Base-by-base conservation (phyloP, 2,329 filamentous ascomycete genomes). In the Mollisiaceae sp. region DNA sequence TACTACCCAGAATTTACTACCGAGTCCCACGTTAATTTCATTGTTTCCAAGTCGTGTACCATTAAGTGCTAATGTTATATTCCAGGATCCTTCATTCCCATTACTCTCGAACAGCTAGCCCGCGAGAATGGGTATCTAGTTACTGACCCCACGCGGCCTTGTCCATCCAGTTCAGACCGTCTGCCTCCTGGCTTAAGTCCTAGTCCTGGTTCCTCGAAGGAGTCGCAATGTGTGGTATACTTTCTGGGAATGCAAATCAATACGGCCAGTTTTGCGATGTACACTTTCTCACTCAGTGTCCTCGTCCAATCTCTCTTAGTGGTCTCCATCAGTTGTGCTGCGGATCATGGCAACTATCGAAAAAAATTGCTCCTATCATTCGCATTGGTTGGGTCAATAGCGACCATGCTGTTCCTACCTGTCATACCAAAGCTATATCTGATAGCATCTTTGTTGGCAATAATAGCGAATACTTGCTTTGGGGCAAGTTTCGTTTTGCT, bases 261-360 rank as follows among this genome's bases (percentile, higher is more conserved):
- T 78, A 97, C 94, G 0, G 94, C 94, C 41, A 96, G 92, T 78
- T 97, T 98, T 78, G 94, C 93, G 76, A 97, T 98, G 93, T 98
- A 98, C 79, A 97, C 93, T 1, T 99, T 99, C 79, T 97, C 93
- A 65, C 82, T 96, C 74, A 96, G 92, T 76, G 95, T 99, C 1
- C 79, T 97, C 22, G 78, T 97, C 12, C 95, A 99, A 77, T 91
- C 94, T 1, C 79, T 98, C 35, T 81, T 98, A 36, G 96, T 99
- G 52, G 93, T 99, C 69, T 97, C 93, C 75, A 97, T 99, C 83
- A 97, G 93, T 75, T 95, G 92, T 63, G 94, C 94, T 8, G 95
- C 95, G 64, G 95, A 99, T 77, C 94, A 98, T 78, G 95, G 95
- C 68, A 90, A 87, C 71, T 95, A 94, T 80, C 89, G 95, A 66